phyloP scores from a whole-genome alignment of 768 basidiomycete species.

The Atractiella rhizophila region DNA sequence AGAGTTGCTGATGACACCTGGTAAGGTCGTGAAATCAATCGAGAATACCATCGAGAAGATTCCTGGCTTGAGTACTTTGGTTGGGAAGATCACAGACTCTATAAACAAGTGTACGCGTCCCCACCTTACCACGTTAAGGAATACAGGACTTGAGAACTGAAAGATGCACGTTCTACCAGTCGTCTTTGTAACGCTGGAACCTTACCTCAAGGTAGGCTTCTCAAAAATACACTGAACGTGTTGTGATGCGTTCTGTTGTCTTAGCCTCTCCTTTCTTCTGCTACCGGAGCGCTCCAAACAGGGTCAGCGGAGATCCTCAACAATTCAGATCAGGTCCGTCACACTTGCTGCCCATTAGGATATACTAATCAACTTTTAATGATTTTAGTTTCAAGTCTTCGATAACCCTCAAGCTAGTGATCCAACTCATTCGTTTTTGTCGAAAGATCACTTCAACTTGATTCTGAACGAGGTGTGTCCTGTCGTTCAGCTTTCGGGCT shows the following conservation, averaged over 20 bases:
- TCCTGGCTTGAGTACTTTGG: conserved; percentile 44
- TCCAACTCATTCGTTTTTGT: conserved; percentile 15
- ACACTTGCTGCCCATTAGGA: background rate
- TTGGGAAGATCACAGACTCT: conserved; percentile 54
- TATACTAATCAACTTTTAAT: background rate
- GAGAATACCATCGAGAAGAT: conserved; percentile 56
- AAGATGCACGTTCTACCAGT: too few species aligned
- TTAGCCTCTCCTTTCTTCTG: conserved; percentile 32
- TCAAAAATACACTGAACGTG: too few species aligned
- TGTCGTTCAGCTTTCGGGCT: conserved; percentile 9
- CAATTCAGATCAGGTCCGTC: conserved; percentile 43
- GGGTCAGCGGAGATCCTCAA: conserved; percentile 56
- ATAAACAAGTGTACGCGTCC: conserved; percentile 19
- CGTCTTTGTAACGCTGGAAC: conserved; percentile 63
- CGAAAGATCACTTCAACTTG: conserved; percentile 4
- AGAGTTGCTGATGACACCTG: conserved; percentile 10
- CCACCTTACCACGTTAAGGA: background rate
- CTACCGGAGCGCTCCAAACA: conserved; percentile 35
- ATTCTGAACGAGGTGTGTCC: conserved; percentile 36
- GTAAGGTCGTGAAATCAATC: conserved; percentile 47
- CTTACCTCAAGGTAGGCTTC: conserved; percentile 41
- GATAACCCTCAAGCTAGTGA: conserved; percentile 44
- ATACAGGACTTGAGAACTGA: conserved; percentile 9
- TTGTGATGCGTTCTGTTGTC: background rate
- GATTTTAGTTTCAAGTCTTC: conserved; percentile 31